These are phyloP conservation scores for Tieghemostelium lacteum DNA, from an alignment of 78 protist genomes.

Conservation along the genomic window DNA sequence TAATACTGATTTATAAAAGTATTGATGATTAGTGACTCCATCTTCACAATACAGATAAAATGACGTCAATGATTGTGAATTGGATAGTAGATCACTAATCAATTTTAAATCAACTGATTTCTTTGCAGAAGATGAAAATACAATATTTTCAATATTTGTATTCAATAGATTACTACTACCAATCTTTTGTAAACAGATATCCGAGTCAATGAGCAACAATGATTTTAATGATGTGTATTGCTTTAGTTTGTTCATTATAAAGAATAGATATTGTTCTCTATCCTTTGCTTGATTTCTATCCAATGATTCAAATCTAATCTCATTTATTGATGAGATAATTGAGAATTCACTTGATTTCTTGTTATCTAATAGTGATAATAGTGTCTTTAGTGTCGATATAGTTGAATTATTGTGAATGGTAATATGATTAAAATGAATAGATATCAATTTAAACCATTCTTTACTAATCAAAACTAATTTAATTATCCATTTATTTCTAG, in stretches of 20 bases:
- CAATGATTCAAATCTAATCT: neutral
- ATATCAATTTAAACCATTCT: neutral
- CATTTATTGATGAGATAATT: neutral
- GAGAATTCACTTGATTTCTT: neutral
- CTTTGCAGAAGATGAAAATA: neutral
- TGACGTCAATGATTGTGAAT: neutral
- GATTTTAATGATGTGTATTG: neutral
- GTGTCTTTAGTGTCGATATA: neutral
- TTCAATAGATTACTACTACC: neutral
- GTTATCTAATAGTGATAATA: neutral
- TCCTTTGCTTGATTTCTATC: neutral
- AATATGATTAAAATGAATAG: neutral
- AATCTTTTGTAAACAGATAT: neutral
- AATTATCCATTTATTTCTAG: slow-evolving; percentile 2
- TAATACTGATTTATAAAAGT: neutral
- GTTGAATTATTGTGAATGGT: neutral
- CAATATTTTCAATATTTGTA: neutral
- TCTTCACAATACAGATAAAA: neutral
- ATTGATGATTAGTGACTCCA: neutral
- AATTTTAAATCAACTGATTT: neutral
- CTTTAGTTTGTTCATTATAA: neutral
- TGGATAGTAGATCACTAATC: neutral
- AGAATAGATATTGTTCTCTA: neutral
- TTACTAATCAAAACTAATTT: neutral
- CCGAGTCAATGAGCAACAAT: neutral